Evolutionary conservation across 495 filamentous ascomycete genomes (phyloP).

Genomic region (Bacidia gigantensis): DNA sequence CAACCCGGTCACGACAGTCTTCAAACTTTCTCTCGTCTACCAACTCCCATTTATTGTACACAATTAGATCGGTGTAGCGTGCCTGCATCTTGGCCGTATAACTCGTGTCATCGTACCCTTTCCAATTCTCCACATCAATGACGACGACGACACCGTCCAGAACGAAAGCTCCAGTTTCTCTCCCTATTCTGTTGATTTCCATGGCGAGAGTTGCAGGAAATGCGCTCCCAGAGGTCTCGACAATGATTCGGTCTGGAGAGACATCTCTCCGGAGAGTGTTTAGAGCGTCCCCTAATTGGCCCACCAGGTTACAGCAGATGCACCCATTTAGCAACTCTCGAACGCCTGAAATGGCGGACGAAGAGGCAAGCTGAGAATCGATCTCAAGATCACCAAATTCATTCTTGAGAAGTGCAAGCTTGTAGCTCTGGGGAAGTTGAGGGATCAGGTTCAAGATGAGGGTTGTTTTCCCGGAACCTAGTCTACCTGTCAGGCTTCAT

Average conservation of each 20-base stretch:
- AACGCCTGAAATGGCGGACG: constrained; percentile 72
- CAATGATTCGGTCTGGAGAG: constrained; percentile 68
- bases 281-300: constrained; percentile 71
- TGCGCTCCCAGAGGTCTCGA: constrained; percentile 81
- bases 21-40: constrained; percentile 62
- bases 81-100: constrained; percentile 81
- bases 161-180: constrained; percentile 49
- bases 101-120: constrained; percentile 82
- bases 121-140: constrained; percentile 95
- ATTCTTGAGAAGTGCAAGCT: constrained; percentile 90
- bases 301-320: constrained; percentile 97
- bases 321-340: constrained; percentile 89
- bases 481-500: neutral
- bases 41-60: constrained; percentile 92
- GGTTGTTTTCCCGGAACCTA: constrained; percentile 82
- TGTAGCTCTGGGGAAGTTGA: constrained; percentile 64
- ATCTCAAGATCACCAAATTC: constrained; percentile 92
- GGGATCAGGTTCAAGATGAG: constrained; percentile 80
- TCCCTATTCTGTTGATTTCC: constrained; percentile 71
- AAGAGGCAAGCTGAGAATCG: constrained; percentile 77
- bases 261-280: constrained; percentile 47
- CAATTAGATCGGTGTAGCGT: constrained; percentile 78
- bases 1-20: constrained; percentile 66
- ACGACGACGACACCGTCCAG: constrained; percentile 88
- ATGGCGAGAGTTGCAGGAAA: constrained; percentile 86